Evolutionary conservation across 2,329 filamentous ascomycete genomes (phyloP), one percentile per base, ranked within the genome.

Genomic region (Colletotrichum agaves): DNA sequence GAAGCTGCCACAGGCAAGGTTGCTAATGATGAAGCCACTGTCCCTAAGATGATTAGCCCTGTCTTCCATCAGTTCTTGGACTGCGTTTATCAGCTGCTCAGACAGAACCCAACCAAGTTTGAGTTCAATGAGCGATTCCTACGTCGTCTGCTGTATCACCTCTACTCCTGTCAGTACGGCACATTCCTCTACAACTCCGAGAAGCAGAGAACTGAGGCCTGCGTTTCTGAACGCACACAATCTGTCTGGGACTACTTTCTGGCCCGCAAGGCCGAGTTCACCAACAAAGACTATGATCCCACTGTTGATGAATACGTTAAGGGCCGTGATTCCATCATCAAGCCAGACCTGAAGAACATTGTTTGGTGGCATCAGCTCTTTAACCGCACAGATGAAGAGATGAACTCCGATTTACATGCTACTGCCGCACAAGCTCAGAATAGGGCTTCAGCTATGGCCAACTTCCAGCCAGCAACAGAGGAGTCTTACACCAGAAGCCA

Each of bases 41-140:
- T 90, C 67, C 89, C 90, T n/a, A 96, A 93, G 72, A 96, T 98
- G 81, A 92, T 97, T 37, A 97, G 94, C 68, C 96, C 96, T 0
- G 93, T 99, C 23, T 99, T 99, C 79, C 96, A 99, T 74, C 96
- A 99, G 76, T 99, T 98, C 79, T 87, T 99, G 10, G 96, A 98
- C 75, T 94, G 93, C 41, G 93, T 93, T 1, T 98, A 96, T 76
- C 96, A 99, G 77, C 84, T 99, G 31, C 81, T 97, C 23, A 86
- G 92, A 69, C 96, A 98, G 76, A 85, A 95, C 73, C 94, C 94
- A 0, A 92, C 89, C 6, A 91, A 94, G 0, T 99, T 99, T 75
- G 95, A 99, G 77, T 99, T 94, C 80, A 98, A 97, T 72, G 96
- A 98, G 77, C 90, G 95, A 4, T 98, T 99, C 78, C 82, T 99